Evolutionary conservation across 108 stramenopile species (phyloP), one percentile per base, ranked within the genome.

Genomic region (Pseudonitzschia pungens): DNA sequence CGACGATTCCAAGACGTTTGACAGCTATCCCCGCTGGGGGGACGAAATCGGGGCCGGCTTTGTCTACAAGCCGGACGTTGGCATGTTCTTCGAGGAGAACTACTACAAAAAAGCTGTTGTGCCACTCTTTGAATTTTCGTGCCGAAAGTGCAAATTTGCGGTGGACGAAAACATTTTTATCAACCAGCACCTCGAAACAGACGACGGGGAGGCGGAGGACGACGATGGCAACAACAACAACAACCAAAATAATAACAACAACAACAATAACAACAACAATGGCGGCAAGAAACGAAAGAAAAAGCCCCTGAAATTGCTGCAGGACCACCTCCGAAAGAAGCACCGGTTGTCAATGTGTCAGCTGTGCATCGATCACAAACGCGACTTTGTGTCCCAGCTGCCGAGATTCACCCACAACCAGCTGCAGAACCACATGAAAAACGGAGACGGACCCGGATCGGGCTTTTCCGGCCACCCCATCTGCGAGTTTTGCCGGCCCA

Each of bases 401-500:
- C 79, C 82, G 3, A 68, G 92, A 40, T 87, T 90, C 45, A 90
- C 89, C 14, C 84, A 84, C 15, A 31, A 56, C 12, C 87, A 88
- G 43, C 73, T 94, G 32, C 86, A 91, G 71, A 72, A 70, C 0
- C 96, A 96, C 65, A 54, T 87, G 58, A 76, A 70, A 41, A 70
- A 80, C 21, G 93, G 93, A 40, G 93, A 93, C 69, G 90, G 90
- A 28, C 74, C 78, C 0, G 67, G 51, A 5, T 83, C 81, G 0
- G 95, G 89, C 22, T 92, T 92, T 68, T 63, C 57, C 5, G 96
- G 96, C 8, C 96, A 94, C 71, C 91, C 92, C 1, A 32, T 91
- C 16, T 96, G 96, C 76, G 91, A 93, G 70, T 94, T 96, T 69
- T 96, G 96, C 70, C 68, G 77, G 12, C 89, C 89, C 4, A 79